Base-by-base conservation (phyloP, 2,329 filamentous ascomycete species). In the Fusarium stilboides region DNA sequence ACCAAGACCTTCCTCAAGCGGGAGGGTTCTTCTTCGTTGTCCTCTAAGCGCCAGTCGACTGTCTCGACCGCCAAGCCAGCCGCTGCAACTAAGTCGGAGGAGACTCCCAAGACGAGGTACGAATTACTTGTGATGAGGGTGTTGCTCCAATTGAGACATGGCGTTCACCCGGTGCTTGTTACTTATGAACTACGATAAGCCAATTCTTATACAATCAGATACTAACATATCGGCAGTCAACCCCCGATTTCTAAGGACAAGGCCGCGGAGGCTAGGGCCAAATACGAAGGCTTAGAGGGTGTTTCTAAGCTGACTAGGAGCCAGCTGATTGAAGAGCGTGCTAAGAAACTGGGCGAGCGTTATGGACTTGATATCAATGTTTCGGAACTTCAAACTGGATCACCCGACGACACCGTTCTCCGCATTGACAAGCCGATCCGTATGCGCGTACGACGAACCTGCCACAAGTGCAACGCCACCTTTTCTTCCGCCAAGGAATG, bases 401-500 rank as follows among this genome's bases (percentile, higher is more conserved):
- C 81, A 39, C 80, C 80, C 57, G 83, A 85, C 65, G 87, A 88
- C 51, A 84, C 86, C 28, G 87, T 87, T 31, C 80, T 88, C 24
- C 89, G 91, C 43, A 86, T 92, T 56, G 89, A 93, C 78, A 94
- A 92, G 82, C 87, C 91, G 14, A 92, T 94, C 70, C 89, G 91
- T 61, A 92, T 94, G 87, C 89, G 92, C 55, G 88, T 94, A 54
- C 91, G 92, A 77, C 88, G 91, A 71, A 90, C 87, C 67, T 98
- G 94, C 80, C 94, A 97, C 80, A 86, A 88, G 71, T 98, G 94
- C 82, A 87, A 90, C 61, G 88, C 91, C 15, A 87, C 87, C 24
- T 97, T 95, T 77, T 90, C 91, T 57, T 80, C 87, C 20, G 88
- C 91, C 74, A 94, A 91, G 80, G 85, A 91, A 62, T 97, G 94